Base-by-base conservation (phyloP, 164 flowering plant species). In the Stephania cephalantha region DNA sequence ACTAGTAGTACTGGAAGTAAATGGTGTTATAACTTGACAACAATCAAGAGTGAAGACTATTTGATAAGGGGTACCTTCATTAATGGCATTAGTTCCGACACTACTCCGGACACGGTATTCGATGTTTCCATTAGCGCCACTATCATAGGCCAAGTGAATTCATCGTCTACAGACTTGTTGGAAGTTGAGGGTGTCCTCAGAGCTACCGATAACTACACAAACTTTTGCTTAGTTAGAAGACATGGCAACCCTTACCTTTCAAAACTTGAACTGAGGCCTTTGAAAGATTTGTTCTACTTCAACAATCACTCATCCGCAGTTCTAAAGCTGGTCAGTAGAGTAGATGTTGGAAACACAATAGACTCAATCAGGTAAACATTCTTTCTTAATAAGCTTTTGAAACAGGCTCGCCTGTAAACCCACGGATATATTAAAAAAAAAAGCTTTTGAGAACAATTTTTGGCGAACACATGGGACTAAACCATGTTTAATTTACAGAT, bases 1-100 rank as follows among this genome's bases (percentile, higher is more conserved):
- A 71, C 77, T 17, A 65, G 52, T 17, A 65, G 52, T 11, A 44
- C 77, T 10, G 85, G 81, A 53, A 82, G 75, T 30, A 85, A 81
- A 82, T 90, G 86, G 85, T 86, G 91, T 75, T 90, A 88, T 53
- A 84, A 77, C 50, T 79, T 90, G 50, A n/a, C 82, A 8, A 87
- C 91, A 45, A 71, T 10, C 15, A 80, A 75, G 53, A 78, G 75
- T 70, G 81, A 78, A 22, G 83, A 80, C 35, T 87, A 87, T 79
- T 79, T 90, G 71, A 71, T 90, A 58, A 85, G 94, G 78, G 89
- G 84, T 29, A 85, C 88, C 50, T 88, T 90, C 72, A 72, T 78
- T 7, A 75, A 46, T 74, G 87, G 81, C 2, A 73, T 73, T 22
- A n/a, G 64, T 15, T 18, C 75, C 25, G 48, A 31, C 18, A 7